Base-by-base conservation (phyloP, 2,329 filamentous ascomycete species). In the Thelonectria blattea region DNA sequence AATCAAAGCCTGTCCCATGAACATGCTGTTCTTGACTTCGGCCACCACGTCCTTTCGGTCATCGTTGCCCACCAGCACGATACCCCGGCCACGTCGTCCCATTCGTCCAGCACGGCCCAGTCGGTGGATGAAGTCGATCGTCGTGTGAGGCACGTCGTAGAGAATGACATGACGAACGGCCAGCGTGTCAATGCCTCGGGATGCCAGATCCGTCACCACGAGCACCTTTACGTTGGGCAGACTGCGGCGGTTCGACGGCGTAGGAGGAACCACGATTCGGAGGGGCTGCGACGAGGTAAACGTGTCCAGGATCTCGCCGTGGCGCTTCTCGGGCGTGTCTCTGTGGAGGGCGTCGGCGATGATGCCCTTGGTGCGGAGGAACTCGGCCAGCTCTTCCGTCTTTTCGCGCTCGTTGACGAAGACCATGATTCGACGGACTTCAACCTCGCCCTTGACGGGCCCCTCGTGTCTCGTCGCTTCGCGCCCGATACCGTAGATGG, bases 351-450 rank as follows among this genome's bases (percentile, higher is more conserved):
- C 91, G 14, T 91, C 81, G 6, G 94, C 93, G 67, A 97, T 90
- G 69, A 99, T 93, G 56, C 93, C 93, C 79, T 97, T 97, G 52
- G 85, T 85, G 12, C 81, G 80, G 0, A 99, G 86, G 74, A 91
- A 99, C 1, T 88, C 79, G 12, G 93, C 89, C 0, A 99, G 83
- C 71, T 93, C 87, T 58, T 90, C 85, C 0, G 94, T 92, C 72
- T 91, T 92, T 72, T 97, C 93, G 37, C 95, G 90, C 81, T 98
- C 93, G 75, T 98, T 98, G 74, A 98, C 94, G 71, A 98, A 98
- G 3, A 98, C 93, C 58, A 98, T 87, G 70, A 99, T 90, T 63
- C 92, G 90, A 74, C 95, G 95, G 22, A 91, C 83, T 60, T 91
- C 88, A 5, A 88, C 78, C 50, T 83, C 80, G 42, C 80, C 84